Base-by-base conservation (phyloP, 176 grass and related monocot species). In the Elaeis guineensis region DNA sequence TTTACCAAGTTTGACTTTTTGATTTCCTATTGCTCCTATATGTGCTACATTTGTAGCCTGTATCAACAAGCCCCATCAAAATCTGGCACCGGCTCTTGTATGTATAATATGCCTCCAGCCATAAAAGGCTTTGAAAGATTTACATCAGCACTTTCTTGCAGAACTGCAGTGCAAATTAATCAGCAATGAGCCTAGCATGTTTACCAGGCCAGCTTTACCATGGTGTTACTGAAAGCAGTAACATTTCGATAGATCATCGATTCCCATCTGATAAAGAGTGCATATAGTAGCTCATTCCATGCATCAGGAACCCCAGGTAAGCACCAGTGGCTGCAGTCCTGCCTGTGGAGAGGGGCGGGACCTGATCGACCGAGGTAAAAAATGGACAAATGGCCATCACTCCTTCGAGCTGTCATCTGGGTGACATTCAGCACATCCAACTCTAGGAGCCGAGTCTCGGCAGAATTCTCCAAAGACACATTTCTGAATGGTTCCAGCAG, bases 251-350 rank as follows among this genome's bases (percentile, higher is more conserved):
- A 25, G 20, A 22, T 60, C 74, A 28, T 57, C 21, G 23, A 61
- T 19, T 86, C 53, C 17, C 62, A 74, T 56, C 17, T 85, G 80
- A 90, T 78, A 21, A 96, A 62, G n/a, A 88, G 56, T 5, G 78
- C 55, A 5, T 96, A 96, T 3, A 96, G 71, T 61, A 96, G 73
- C 57, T 96, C 83, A 35, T 96, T 96, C 92, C 92, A 96, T 32
- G 78, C 77, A 80, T 96, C 92, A 18, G 92, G 92, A 3, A 96
- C 86, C 20, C 92, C 92, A 49, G 92, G 92, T 53, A 96, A 75
- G 75, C 92, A 96, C 92, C 92, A 96, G 51, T 96, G 92, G 74
- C 86, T 96, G 79, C 92, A 96, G 19, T 96, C 92, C 75, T 96
- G 92, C 61, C 51, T 87, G 64, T 86, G 53, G 19, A 71, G 82